Evolutionary conservation across 225 moss, liverwort and hornwort genomes (phyloP), one percentile per base, ranked within the genome.

Genomic region (Marchantia polymorpha): DNA sequence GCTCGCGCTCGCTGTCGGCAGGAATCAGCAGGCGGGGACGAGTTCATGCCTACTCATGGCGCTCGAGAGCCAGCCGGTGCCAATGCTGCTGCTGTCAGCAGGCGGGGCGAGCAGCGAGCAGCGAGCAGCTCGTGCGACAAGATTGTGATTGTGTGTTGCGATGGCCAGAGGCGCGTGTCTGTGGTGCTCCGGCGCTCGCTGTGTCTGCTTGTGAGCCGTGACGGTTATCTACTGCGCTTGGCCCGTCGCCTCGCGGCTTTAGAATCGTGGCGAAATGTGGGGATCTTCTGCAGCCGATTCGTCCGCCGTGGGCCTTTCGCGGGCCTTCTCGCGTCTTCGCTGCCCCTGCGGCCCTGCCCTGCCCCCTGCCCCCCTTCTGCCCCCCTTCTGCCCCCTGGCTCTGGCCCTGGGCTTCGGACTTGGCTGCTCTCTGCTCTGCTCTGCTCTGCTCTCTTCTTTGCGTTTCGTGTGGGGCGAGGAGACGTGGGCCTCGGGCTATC

Each of bases 231-330:
- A 22, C 31, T 39, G 26, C 25, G 0, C 17, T 50, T 31, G 19
- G 72, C 50, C 72, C 50, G 51, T 72, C 51, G 52, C 50, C 72
- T 72, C 8, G 7, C 58, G 17, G 58, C 75, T 75, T 75, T 39
- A 59, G 75, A 75, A 56, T 75, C 58, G n/a, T n/a, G n/a, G 30
- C 27, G 7, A 39, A 58, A 39, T 75, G 17, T 73, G 20, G 14
- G 56, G 15, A 74, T 58, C 56, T 74, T 30, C 29, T 53, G n/a
- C n/a, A n/a, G n/a, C n/a, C n/a, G n/a, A n/a, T n/a, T n/a, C n/a
- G n/a, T n/a, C n/a, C n/a, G n/a, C n/a, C n/a, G n/a, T n/a, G n/a
- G n/a, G n/a, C n/a, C n/a, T n/a, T n/a, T n/a, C n/a, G n/a, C n/a
- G n/a, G n/a, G n/a, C n/a, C n/a, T n/a, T n/a, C n/a, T n/a, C n/a